phyloP scores from a whole-genome alignment of 768 basidiomycete genomes.

The Chalciporus piperatus region DNA sequence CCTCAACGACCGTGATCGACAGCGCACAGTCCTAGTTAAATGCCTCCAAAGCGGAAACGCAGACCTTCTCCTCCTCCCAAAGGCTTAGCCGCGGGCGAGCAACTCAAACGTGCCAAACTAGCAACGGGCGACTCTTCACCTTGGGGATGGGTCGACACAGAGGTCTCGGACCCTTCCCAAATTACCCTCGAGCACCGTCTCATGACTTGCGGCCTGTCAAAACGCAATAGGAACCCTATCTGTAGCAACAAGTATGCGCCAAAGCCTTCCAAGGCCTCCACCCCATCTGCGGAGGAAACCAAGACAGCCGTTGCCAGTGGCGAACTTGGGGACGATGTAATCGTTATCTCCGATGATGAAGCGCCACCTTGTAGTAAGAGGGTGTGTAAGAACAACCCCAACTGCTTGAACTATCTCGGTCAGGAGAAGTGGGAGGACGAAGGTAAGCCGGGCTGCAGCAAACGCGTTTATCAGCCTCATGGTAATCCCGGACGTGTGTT shows the following conservation, averaged over 20 bases:
- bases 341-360: constrained; percentile 71
- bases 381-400: constrained; percentile 71
- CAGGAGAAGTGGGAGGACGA: constrained; percentile 78
- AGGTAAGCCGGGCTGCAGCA: constrained; percentile 40
- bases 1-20: neutral
- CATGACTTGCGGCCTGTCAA: constrained; percentile 65
- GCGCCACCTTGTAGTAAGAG: constrained; percentile 54
- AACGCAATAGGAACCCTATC: constrained; percentile 45
- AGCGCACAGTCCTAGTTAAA: constrained; percentile 16
- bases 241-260: constrained; percentile 57
- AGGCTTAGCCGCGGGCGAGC: constrained; percentile 61
- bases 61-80: constrained; percentile 44
- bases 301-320: constrained; percentile 28
- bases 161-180: constrained; percentile 51
- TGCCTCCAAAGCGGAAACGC: constrained; percentile 61
- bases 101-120: constrained; percentile 55
- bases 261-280: constrained; percentile 17
- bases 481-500: constrained; percentile 12
- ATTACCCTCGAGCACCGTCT: constrained; percentile 67
- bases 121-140: constrained; percentile 43
- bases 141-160: constrained; percentile 84
- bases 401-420: constrained; percentile 86
- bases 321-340: constrained; percentile 59
- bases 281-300: constrained; percentile 9
- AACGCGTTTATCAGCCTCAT: constrained; percentile 7